Percentiles rank a stretch among this genome's conserved stretches.
Evolutionary conservation across 306 rosid genomes (phyloP).

Genomic region (Ormosia emarginata): DNA sequence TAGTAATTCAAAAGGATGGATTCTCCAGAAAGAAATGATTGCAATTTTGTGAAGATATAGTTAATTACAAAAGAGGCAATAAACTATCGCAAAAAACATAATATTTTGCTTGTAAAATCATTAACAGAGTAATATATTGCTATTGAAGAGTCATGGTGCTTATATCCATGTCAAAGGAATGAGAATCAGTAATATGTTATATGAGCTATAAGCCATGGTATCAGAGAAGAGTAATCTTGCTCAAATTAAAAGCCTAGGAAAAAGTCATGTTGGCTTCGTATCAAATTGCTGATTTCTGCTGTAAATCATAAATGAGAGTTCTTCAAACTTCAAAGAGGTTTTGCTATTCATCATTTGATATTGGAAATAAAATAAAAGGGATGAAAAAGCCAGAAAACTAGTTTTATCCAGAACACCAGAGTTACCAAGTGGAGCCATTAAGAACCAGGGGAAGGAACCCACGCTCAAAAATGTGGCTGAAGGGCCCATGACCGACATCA

Average conservation of each 20-base stretch:
- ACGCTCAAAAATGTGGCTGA: conserved; percentile 49
- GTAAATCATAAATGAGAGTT: neutral
- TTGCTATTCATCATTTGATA: neutral
- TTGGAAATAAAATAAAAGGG: neutral
- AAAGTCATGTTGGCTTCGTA: neutral
- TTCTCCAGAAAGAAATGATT: neutral
- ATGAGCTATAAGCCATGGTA: neutral
- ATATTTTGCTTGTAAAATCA: neutral
- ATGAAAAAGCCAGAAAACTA: neutral
- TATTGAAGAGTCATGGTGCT: neutral
- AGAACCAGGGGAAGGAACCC: conserved; percentile 43
- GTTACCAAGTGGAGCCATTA: conserved; percentile 36
- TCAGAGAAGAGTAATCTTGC: neutral
- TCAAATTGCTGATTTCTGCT: neutral
- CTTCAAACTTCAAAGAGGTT: neutral
- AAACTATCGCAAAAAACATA: neutral
- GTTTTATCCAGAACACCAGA: conserved; percentile 2
- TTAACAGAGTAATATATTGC: neutral
- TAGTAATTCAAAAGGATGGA: conserved; percentile 1
- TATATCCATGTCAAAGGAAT: neutral
- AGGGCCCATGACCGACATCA: conserved; percentile 63
- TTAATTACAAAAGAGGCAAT: neutral
- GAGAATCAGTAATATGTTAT: neutral
- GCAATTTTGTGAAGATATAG: neutral
- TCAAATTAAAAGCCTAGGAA: neutral